phyloP scores from a whole-genome alignment of 2,329 filamentous ascomycete genomes.

The Phoma herbarum region DNA sequence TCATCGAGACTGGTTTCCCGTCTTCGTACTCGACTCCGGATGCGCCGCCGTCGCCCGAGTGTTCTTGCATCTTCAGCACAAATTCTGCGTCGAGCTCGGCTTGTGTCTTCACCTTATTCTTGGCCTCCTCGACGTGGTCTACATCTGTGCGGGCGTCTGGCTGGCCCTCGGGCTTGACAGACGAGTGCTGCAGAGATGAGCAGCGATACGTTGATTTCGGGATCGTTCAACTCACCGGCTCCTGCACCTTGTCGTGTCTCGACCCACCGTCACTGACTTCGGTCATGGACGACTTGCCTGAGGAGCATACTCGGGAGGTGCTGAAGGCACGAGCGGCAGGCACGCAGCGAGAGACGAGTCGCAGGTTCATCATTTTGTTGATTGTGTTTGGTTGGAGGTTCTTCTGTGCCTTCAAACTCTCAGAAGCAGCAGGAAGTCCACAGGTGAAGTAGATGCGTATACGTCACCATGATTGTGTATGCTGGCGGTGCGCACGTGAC shows the following conservation, averaged over 20 bases:
- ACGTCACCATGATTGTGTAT: conserved; percentile 37
- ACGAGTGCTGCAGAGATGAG: conserved; percentile 24
- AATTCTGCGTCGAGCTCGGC: conserved; percentile 74
- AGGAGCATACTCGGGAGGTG: conserved; percentile 12
- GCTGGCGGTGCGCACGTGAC: conserved; percentile 15
- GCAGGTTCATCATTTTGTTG: conserved; percentile 13
- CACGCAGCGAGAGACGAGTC: conserved; percentile 8
- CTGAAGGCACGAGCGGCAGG: conserved; percentile 17
- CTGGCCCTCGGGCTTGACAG: conserved; percentile 17
- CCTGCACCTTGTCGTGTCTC: conserved; percentile 13
- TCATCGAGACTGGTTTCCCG: conserved; percentile 75
- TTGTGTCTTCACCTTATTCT: conserved; percentile 62
- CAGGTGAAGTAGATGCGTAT: conserved; percentile 4
- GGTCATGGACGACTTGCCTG: conserved; percentile 19
- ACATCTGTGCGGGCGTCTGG: conserved; percentile 12
- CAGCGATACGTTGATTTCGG: no score
- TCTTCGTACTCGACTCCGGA: conserved; percentile 79
- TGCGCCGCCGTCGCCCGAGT: conserved; percentile 74
- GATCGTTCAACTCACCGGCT: conserved; percentile 7
- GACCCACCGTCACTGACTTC: conserved; percentile 17
- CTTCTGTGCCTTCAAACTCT: no score
- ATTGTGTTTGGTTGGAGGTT: background rate
- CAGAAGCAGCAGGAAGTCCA: conserved; percentile 2
- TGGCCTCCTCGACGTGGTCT: conserved; percentile 26
- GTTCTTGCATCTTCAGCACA: conserved; percentile 68